Conservation (phyloP, 495 filamentous ascomycete genomes). For the Beverwykella pulmonaria region DNA sequence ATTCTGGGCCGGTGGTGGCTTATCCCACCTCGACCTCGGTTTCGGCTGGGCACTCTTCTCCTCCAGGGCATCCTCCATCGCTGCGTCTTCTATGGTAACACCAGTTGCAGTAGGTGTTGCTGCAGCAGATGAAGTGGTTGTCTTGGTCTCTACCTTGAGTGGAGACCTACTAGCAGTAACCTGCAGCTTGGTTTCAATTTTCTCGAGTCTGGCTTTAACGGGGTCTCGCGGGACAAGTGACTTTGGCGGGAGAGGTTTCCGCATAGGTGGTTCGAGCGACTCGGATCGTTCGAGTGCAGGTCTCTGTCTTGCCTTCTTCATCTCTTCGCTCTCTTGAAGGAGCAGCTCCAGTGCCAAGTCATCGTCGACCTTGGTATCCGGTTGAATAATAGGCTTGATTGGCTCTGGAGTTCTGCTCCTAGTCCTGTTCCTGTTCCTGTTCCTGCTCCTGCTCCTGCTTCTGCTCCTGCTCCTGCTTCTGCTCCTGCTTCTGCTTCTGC, state of each 20-base stretch:
- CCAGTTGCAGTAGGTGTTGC: conserved; percentile 7
- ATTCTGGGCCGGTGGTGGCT: conserved; percentile 5
- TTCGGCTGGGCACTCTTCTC: neutral
- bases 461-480: too few relatives aligned
- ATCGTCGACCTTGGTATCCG: conserved; percentile 62
- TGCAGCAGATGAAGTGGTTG: conserved; percentile 12
- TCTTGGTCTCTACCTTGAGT: conserved; percentile 29
- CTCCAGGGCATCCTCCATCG: conserved; percentile 25
- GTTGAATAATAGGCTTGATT: conserved; percentile 39
- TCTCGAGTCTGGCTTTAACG: conserved; percentile 32
- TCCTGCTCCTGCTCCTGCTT: too few relatives aligned
- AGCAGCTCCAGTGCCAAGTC: conserved; percentile 59
- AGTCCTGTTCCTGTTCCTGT: too few relatives aligned
- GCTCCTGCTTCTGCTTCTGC: conserved; percentile 45
- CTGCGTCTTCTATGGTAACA: neutral
- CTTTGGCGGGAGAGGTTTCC: conserved; percentile 43
- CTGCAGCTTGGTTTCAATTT: conserved; percentile 32
- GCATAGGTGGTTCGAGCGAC: conserved; percentile 51
- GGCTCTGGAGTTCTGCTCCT: conserved; percentile 46
- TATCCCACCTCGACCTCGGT: conserved; percentile 18
- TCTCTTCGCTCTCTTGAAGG: conserved; percentile 62
- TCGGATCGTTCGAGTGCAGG: conserved; percentile 59
- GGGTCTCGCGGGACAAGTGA: conserved; percentile 44
- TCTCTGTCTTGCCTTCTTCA: conserved; percentile 61
- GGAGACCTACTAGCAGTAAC: conserved; percentile 21